These are phyloP conservation scores for Leptographium wingfieldii DNA, from an alignment of 2,329 filamentous ascomycete genomes.

Conservation along the genomic window DNA sequence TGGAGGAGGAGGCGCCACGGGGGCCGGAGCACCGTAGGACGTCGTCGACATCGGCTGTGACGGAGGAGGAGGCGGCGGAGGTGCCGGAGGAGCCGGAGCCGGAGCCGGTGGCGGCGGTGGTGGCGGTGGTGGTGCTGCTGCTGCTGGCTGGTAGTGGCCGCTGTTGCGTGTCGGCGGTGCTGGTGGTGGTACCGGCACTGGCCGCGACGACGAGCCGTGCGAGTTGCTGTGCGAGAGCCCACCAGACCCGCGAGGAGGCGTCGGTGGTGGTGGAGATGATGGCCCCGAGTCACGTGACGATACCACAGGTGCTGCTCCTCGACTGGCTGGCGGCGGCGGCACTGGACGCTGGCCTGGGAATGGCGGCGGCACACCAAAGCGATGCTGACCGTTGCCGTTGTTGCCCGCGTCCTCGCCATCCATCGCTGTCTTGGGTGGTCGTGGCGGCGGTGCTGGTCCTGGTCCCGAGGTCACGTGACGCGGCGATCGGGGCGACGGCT, in stretches of 20 bases:
- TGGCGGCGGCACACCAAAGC: constrained; percentile 67
- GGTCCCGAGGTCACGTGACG: constrained; percentile 32
- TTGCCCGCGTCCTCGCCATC: constrained; percentile 49
- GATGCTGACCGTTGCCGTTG: constrained; percentile 26
- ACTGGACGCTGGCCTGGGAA: constrained; percentile 55
- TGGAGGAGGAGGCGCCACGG: background rate
- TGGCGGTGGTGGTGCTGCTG: background rate
- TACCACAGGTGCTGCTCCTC: constrained; percentile 26
- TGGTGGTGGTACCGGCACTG: constrained; percentile 20
- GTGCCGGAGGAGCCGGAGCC: background rate
- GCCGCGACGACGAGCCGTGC: background rate
- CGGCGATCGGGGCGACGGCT: constrained; percentile 28
- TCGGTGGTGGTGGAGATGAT: constrained; percentile 26
- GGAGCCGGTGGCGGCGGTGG: background rate
- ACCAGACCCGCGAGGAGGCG: constrained; percentile 22
- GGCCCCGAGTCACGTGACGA: background rate
- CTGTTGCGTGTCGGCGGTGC: background rate
- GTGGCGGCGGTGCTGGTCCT: constrained; percentile 54
- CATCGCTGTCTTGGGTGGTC: constrained; percentile 57
- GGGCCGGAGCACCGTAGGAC: background rate
- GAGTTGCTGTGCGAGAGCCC: too few relatives aligned
- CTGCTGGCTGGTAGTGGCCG: background rate
- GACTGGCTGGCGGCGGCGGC: constrained; percentile 65
- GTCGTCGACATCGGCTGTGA: background rate
- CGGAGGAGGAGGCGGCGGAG: background rate